Percentiles rank a stretch among this genome's conserved stretches.
These are phyloP conservation scores for Botryosphaeria agaves DNA, from an alignment of 2,329 filamentous ascomycete species.

Conservation along the genomic window DNA sequence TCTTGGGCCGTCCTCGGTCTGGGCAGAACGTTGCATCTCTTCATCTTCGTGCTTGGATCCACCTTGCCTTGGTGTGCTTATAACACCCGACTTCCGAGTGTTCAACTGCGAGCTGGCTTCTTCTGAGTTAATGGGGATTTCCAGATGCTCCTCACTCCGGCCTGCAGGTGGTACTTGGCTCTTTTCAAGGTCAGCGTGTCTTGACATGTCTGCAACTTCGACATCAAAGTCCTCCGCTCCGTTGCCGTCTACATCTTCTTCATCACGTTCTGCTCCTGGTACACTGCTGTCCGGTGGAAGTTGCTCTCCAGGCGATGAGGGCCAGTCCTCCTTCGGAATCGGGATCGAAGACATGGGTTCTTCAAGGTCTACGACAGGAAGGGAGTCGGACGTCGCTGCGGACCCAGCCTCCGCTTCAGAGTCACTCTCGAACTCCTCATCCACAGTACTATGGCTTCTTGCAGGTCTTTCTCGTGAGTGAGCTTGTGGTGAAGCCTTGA, in stretches of 20 bases:
- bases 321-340: background rate
- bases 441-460: too few species aligned
- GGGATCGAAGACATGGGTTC: background rate
- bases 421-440: background rate
- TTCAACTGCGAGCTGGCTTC: too few species aligned
- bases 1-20: too few species aligned
- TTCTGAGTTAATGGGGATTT: background rate
- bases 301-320: background rate
- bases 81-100: too few species aligned
- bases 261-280: background rate
- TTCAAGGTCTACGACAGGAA: background rate
- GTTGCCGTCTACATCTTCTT: background rate
- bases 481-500: too few species aligned
- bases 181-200: too few species aligned
- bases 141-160: background rate
- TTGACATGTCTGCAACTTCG: too few species aligned
- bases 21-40: too few species aligned
- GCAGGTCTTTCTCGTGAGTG: too few species aligned
- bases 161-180: constrained; percentile 1
- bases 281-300: constrained; percentile 3
- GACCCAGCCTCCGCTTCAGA: background rate
- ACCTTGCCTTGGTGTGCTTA: too few species aligned
- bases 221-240: too few species aligned
- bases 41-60: too few species aligned
- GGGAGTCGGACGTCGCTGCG: background rate